A percentile compares a stretch with the other conserved stretches of the same genome.
These are phyloP conservation scores for Aplosporella prunicola DNA, from an alignment of 2,329 filamentous ascomycete genomes.

Conservation along the genomic window DNA sequence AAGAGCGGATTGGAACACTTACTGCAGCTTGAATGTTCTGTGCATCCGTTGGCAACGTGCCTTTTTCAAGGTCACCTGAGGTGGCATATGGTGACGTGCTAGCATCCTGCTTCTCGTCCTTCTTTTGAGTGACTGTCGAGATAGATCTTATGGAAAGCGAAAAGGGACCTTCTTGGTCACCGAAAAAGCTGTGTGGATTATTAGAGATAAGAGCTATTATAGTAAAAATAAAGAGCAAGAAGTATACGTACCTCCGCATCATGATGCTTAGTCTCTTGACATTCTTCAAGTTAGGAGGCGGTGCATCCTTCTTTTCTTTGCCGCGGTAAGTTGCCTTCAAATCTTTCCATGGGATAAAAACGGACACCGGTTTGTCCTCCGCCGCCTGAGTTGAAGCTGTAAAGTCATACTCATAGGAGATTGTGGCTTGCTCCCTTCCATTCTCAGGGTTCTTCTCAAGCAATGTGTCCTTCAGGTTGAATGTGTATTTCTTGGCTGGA, in stretches of 20 bases:
- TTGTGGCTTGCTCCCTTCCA: conserved; percentile 60
- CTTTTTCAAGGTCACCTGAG: conserved; percentile 19
- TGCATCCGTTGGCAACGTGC: not conserved
- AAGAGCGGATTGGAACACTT: too few relatives aligned
- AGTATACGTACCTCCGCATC: conserved; percentile 60
- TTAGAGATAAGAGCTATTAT: too few relatives aligned
- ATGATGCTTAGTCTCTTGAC: conserved; percentile 65
- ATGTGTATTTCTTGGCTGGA: conserved; percentile 55
- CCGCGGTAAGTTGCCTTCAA: conserved; percentile 69
- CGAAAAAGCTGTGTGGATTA: conserved; percentile 66
- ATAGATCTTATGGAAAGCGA: conserved; percentile 48
- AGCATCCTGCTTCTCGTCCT: not conserved
- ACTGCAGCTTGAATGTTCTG: conserved; percentile 1
- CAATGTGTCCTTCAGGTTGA: conserved; percentile 64
- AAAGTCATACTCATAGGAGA: conserved; percentile 70
- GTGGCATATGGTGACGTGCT: not conserved
- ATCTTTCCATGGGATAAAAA: conserved; percentile 54
- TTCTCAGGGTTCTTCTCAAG: conserved; percentile 47
- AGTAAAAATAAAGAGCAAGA: not conserved
- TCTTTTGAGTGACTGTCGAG: conserved; percentile 31
- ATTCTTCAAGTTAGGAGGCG: conserved; percentile 47
- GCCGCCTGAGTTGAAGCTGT: conserved; percentile 5
- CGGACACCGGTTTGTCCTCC: conserved; percentile 17
- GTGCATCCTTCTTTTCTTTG: conserved; percentile 50
- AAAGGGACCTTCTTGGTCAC: conserved; percentile 61